A percentile compares a stretch with the other conserved stretches of the same genome.
Conservation (phyloP, 306 rosid species). For the Chamaecrista fasciculata region DNA sequence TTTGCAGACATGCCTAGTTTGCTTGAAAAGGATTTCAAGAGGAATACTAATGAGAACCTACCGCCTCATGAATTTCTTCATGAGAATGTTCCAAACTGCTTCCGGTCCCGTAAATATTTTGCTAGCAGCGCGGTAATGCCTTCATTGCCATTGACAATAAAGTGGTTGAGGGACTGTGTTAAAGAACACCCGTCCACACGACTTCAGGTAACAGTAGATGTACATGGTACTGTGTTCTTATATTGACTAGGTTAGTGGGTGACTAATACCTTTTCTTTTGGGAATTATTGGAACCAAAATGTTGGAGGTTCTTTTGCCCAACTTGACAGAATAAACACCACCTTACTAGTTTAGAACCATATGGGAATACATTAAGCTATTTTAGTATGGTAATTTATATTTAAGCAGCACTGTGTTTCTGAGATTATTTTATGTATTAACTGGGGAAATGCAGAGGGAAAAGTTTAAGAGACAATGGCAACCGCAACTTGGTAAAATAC, state of each 20-base stretch:
- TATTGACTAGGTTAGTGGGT: not conserved
- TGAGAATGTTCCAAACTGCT: slow-evolving; percentile 38
- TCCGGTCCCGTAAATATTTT: slow-evolving; percentile 24
- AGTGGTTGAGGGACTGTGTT: slow-evolving; percentile 67
- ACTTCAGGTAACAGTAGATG: slow-evolving; percentile 40
- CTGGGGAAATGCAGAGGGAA: too few species aligned
- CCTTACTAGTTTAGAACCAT: too few species aligned
- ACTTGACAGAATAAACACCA: too few species aligned
- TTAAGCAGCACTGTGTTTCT: not conserved
- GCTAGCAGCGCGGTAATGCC: slow-evolving; percentile 66
- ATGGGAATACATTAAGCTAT: too few species aligned
- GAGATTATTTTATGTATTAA: too few species aligned
- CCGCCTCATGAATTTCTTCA: slow-evolving; percentile 37
- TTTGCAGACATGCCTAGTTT: slow-evolving; percentile 40
- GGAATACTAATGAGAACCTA: slow-evolving; percentile 22
- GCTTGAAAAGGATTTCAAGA: slow-evolving; percentile 38
- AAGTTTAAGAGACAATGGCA: too few species aligned
- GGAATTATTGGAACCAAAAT: too few species aligned
- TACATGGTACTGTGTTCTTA: slow-evolving; percentile 10
- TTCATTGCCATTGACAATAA: slow-evolving; percentile 68
- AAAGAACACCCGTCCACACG: slow-evolving; percentile 59
- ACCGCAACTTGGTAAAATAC: too few species aligned
- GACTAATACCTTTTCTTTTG: not conserved
- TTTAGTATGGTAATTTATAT: too few species aligned
- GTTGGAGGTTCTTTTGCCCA: too few species aligned